Evolutionary conservation across 306 rosid genomes (phyloP).

Genomic region (Vigna unguiculata): DNA sequence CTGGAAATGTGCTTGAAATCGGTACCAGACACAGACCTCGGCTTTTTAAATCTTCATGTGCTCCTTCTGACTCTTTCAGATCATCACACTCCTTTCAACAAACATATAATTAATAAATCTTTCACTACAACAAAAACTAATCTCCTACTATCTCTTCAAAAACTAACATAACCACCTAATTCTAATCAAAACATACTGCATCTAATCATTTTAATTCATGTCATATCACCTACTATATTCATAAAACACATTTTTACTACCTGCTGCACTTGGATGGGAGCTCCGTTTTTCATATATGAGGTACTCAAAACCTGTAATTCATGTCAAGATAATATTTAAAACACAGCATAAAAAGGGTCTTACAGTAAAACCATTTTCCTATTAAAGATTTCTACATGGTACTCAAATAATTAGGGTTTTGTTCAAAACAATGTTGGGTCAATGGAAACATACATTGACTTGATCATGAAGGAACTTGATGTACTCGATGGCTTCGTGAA

Average conservation of each 20-base stretch:
- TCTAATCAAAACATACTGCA: no score
- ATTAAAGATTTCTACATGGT: not conserved
- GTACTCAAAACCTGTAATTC: slow-evolving; percentile 70
- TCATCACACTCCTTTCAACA: slow-evolving; percentile 45
- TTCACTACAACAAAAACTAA: not conserved
- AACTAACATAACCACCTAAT: no score
- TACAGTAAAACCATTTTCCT: not conserved
- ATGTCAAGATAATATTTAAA: not conserved
- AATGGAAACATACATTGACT: slow-evolving; percentile 74
- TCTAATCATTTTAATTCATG: no score
- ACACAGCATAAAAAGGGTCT: not conserved
- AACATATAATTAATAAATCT: not conserved
- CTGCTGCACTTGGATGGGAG: slow-evolving; percentile 54
- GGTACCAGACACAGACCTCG: slow-evolving; percentile 87
- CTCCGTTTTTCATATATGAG: slow-evolving; percentile 80
- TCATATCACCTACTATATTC: no score
- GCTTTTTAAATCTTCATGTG: slow-evolving; percentile 66
- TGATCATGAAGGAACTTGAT: slow-evolving; percentile 89
- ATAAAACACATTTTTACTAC: no score
- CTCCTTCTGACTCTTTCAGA: slow-evolving; percentile 48
- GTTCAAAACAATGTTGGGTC: not conserved
- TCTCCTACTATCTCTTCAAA: not conserved
- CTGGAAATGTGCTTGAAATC: slow-evolving; percentile 80
- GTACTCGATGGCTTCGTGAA: slow-evolving; percentile 86
- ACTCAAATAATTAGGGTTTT: slow-evolving; percentile 1